Conservation (phyloP, 768 basidiomycete species). For the Leucocoprinus leucothites region DNA sequence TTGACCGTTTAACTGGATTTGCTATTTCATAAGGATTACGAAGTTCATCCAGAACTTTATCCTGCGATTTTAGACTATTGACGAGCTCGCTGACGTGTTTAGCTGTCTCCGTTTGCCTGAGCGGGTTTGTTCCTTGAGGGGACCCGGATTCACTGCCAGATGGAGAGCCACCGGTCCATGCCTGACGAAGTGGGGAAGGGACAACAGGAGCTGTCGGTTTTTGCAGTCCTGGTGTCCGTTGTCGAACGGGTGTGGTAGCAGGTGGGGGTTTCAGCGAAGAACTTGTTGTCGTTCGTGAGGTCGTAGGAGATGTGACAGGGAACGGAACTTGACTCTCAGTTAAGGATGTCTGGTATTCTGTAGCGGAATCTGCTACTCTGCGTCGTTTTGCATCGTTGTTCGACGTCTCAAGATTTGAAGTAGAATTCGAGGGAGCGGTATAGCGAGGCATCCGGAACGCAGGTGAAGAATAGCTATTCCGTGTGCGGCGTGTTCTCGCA, state of each 20-base stretch:
- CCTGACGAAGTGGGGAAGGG: slow-evolving; percentile 74
- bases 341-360: slow-evolving; percentile 25
- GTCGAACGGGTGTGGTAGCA: slow-evolving; percentile 27
- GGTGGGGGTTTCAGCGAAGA: slow-evolving; percentile 18
- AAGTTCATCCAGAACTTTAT: slow-evolving; percentile 41
- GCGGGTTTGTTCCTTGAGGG: slow-evolving; percentile 6
- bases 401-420: slow-evolving; percentile 15
- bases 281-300: slow-evolving; percentile 23
- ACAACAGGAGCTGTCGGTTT: slow-evolving; percentile 62
- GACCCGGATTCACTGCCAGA: slow-evolving; percentile 8
- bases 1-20: slow-evolving; percentile 54
- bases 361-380: slow-evolving; percentile 41
- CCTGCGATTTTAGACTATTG: slow-evolving; percentile 65
- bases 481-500: slow-evolving; percentile 45
- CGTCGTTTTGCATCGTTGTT: slow-evolving; percentile 55
- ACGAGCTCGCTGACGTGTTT: slow-evolving; percentile 67
- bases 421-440: slow-evolving; percentile 34
- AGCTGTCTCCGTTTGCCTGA: slow-evolving; percentile 62
- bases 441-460: slow-evolving; percentile 60
- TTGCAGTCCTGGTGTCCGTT: slow-evolving; percentile 37
- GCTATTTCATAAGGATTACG: slow-evolving; percentile 78
- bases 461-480: slow-evolving; percentile 72
- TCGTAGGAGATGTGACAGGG: slow-evolving; percentile 28
- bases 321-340: slow-evolving; percentile 25
- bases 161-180: slow-evolving; percentile 52